Evolutionary conservation across 2,329 filamentous ascomycete species (phyloP).

Genomic region (Tolypocladium paradoxum): DNA sequence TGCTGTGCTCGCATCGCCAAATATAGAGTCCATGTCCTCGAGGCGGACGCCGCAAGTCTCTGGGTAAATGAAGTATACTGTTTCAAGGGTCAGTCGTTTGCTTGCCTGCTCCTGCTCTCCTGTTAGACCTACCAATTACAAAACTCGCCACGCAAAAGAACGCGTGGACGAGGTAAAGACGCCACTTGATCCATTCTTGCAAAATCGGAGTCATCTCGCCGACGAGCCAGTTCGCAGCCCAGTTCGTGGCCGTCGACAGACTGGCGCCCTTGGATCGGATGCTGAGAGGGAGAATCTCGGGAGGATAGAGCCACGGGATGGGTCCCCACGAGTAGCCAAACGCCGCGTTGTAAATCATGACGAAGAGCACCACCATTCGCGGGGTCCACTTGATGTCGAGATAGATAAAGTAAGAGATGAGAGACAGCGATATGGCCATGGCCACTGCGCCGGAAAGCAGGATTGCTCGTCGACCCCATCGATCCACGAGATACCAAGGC

Average conservation of each 20-base stretch:
- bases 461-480: slow-evolving; percentile 81
- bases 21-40: slow-evolving; percentile 92
- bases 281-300: slow-evolving; percentile 94
- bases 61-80: slow-evolving; percentile 95
- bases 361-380: slow-evolving; percentile 78
- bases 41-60: slow-evolving; percentile 92
- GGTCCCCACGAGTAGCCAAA: slow-evolving; percentile 95
- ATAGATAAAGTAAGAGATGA: slow-evolving; percentile 92
- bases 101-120: not conserved
- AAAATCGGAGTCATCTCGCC: slow-evolving; percentile 90
- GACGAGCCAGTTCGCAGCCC: slow-evolving; percentile 97
- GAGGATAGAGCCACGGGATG: slow-evolving; percentile 95
- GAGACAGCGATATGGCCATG: slow-evolving; percentile 79
- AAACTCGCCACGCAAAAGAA: slow-evolving; percentile 96
- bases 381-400: slow-evolving; percentile 72
- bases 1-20: slow-evolving; percentile 82
- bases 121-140: slow-evolving; percentile 65
- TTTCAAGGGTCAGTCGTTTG: slow-evolving; percentile 8
- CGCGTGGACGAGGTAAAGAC: slow-evolving; percentile 86
- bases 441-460: slow-evolving; percentile 79
- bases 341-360: slow-evolving; percentile 97
- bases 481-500: slow-evolving; percentile 94
- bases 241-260: slow-evolving; percentile 91
- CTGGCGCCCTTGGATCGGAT: slow-evolving; percentile 96
- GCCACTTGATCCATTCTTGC: slow-evolving; percentile 87